A percentile compares a stretch with the other conserved stretches of the same genome.
phyloP scores from a whole-genome alignment of 1,284 basidiomycete species.

The Mycena sp. region DNA sequence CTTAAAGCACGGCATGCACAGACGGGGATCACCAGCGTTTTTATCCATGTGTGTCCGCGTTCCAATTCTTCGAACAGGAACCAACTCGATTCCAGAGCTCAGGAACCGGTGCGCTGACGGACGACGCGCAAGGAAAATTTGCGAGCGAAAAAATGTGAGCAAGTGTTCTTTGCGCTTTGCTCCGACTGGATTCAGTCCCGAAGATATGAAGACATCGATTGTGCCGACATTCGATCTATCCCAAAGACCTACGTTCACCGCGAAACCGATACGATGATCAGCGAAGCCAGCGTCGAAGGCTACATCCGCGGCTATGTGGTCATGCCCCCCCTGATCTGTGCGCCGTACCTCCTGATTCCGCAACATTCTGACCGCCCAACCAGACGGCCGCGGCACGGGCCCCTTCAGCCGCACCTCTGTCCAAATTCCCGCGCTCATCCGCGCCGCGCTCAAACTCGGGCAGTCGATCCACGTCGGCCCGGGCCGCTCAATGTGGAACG shows the following conservation, averaged over 20 bases:
- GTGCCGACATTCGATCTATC: conserved; percentile 30
- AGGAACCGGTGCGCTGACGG: conserved; percentile 33
- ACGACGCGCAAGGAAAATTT: conserved; percentile 29
- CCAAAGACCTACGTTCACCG: conserved; percentile 31
- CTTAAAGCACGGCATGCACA: conserved; percentile 15
- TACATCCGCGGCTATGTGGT: conserved; percentile 30
- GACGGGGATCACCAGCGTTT: conserved; percentile 22
- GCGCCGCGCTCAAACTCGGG: conserved; percentile 25
- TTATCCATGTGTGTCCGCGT: conserved; percentile 24
- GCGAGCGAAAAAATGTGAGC: conserved; percentile 30
- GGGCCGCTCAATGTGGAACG: conserved; percentile 32
- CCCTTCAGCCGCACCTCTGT: conserved; percentile 33
- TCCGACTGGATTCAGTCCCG: neutral
- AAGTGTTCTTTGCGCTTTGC: neutral
- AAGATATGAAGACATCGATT: conserved; percentile 32
- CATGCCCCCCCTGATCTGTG: conserved; percentile 32
- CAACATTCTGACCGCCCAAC: neutral
- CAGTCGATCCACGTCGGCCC: conserved; percentile 25
- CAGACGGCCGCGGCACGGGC: conserved; percentile 31
- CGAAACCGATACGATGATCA: conserved; percentile 25
- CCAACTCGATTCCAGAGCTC: conserved; percentile 17
- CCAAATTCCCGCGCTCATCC: conserved; percentile 32
- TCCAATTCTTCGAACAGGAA: too few species aligned
- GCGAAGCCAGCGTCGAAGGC: conserved; percentile 26
- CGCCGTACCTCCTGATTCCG: neutral